Percentiles rank a stretch among this genome's conserved stretches.
These are phyloP conservation scores for Pyricularia grisea DNA, from an alignment of 2,329 filamentous ascomycete species.

Conservation along the genomic window DNA sequence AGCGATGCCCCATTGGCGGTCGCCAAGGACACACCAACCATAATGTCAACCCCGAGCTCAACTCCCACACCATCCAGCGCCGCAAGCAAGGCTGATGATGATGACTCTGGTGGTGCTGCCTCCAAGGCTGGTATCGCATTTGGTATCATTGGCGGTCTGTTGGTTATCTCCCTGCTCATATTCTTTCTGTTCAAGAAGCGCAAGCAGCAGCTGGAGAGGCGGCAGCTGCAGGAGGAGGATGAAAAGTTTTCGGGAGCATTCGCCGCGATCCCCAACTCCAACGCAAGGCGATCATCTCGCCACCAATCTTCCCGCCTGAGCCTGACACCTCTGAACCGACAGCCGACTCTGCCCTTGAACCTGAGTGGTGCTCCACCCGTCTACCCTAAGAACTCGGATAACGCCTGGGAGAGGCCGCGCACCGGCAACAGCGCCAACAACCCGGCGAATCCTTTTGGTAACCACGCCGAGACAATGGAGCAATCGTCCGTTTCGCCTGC, in stretches of 20 bases:
- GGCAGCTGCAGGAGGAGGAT: conserved; percentile 39
- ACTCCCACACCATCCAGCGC: conserved; percentile 14
- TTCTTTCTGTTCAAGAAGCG: conserved; percentile 63
- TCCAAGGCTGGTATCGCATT: conserved; percentile 76
- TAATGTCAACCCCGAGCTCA: not conserved
- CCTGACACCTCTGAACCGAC: conserved; percentile 55
- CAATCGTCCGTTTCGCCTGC: conserved; percentile 23
- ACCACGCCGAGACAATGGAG: conserved; percentile 42
- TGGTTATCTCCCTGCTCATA: conserved; percentile 55
- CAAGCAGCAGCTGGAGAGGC: conserved; percentile 54
- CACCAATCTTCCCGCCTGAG: conserved; percentile 69
- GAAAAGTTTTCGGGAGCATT: conserved; percentile 45
- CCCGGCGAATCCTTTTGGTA: conserved; percentile 62
- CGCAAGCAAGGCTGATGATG: not conserved
- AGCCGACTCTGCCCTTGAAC: not conserved
- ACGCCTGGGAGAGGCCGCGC: conserved; percentile 36
- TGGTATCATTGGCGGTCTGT: conserved; percentile 64
- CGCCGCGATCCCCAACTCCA: not conserved
- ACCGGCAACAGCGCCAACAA: conserved; percentile 27
- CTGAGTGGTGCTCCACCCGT: not conserved
- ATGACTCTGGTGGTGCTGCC: conserved; percentile 20
- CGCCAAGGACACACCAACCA: not conserved
- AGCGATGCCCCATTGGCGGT: not conserved
- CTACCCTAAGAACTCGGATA: conserved; percentile 13
- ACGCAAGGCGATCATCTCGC: conserved; percentile 7